These are phyloP conservation scores for Ophiocordyceps robertsii DNA, from an alignment of 2,329 filamentous ascomycete species.

Conservation along the genomic window DNA sequence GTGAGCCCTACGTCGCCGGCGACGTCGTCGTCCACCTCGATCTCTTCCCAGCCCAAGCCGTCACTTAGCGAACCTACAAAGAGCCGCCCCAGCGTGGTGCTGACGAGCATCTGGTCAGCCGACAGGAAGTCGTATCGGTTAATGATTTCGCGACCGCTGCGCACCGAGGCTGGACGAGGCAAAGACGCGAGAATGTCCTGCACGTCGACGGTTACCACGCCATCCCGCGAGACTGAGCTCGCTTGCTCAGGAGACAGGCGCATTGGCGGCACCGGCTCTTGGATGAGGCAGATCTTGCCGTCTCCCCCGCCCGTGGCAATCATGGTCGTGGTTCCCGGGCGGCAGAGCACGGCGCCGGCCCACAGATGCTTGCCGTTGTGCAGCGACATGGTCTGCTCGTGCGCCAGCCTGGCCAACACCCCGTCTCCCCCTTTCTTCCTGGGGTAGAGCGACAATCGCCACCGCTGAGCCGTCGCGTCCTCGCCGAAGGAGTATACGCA, in stretches of 20 bases:
- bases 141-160: slow-evolving; percentile 27
- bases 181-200: slow-evolving; percentile 15
- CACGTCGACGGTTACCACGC: slow-evolving; percentile 14
- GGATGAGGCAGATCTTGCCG: slow-evolving; percentile 46
- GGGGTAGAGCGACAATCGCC: slow-evolving; percentile 39
- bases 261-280: slow-evolving; percentile 6
- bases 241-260: too few relatives aligned
- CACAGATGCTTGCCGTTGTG: slow-evolving; percentile 89
- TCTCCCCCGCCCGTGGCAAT: slow-evolving; percentile 78
- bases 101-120: slow-evolving; percentile 36
- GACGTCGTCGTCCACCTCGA: slow-evolving; percentile 20
- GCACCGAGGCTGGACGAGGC: slow-evolving; percentile 2
- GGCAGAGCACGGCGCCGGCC: slow-evolving; percentile 42
- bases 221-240: neutral
- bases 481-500: slow-evolving; percentile 68
- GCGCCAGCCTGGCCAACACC: slow-evolving; percentile 23
- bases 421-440: slow-evolving; percentile 2
- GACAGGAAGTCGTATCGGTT: slow-evolving; percentile 52
- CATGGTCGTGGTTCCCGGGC: slow-evolving; percentile 17
- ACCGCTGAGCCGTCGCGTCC: slow-evolving; percentile 64
- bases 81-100: slow-evolving; percentile 47
- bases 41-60: slow-evolving; percentile 27
- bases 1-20: slow-evolving; percentile 28
- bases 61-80: slow-evolving; percentile 28
- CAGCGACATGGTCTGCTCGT: slow-evolving; percentile 42